A percentile compares a stretch with the other conserved stretches of the same genome.
Evolutionary conservation across 306 rosid genomes (phyloP).

Genomic region (Betula pendula): DNA sequence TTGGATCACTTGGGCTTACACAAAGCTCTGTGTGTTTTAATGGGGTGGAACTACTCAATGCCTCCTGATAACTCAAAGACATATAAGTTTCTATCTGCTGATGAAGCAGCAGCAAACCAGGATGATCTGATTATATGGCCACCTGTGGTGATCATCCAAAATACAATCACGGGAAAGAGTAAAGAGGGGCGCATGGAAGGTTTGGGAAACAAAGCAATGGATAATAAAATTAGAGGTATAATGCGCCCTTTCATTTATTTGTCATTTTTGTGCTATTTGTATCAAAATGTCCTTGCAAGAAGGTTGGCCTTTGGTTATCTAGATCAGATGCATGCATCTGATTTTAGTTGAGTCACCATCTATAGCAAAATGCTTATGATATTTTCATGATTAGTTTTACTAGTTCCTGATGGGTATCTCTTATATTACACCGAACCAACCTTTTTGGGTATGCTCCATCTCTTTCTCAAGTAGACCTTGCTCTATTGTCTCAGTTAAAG

Average conservation of each 20-base stretch:
- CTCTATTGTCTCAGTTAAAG: no score
- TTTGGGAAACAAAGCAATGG: constrained; percentile 98
- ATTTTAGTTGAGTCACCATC: constrained; percentile 10
- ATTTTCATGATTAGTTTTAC: not conserved
- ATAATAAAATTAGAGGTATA: constrained; percentile 89
- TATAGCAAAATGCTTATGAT: not conserved
- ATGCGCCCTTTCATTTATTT: constrained; percentile 39
- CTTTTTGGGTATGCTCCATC: no score
- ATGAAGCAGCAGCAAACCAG: constrained; percentile 88
- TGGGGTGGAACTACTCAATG: constrained; percentile 92
- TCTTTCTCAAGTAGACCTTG: no score
- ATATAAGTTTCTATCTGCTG: constrained; percentile 78
- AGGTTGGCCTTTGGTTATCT: constrained; percentile 23
- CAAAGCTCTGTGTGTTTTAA: constrained; percentile 90
- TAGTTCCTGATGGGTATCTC: not conserved
- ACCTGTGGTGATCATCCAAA: constrained; percentile 93
- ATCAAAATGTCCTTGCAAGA: constrained; percentile 27
- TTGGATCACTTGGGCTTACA: constrained; percentile 97
- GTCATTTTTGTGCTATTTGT: constrained; percentile 32
- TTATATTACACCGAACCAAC: no score
- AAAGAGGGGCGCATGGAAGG: constrained; percentile 99
- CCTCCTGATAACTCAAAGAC: constrained; percentile 90
- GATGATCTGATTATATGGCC: constrained; percentile 99
- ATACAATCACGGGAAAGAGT: constrained; percentile 81
- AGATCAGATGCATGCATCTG: constrained; percentile 27